Conservation (phyloP, 2,329 filamentous ascomycete species). For the Stagonosporopsis rhizophila region DNA sequence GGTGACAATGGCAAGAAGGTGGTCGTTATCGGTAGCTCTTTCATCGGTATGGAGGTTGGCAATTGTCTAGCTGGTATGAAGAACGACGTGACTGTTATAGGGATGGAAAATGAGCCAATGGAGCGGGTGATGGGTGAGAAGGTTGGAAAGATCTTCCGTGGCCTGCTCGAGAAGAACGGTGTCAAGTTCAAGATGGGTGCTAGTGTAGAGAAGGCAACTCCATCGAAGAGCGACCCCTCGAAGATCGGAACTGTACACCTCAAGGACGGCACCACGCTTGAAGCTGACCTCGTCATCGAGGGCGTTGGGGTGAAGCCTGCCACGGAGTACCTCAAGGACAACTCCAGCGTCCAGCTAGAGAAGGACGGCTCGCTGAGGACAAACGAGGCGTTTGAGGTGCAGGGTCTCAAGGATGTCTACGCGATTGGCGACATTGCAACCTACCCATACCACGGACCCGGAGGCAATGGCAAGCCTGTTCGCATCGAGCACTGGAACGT, state of each 20-base stretch:
- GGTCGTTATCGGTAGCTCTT: slow-evolving; percentile 88
- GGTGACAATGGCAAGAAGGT: slow-evolving; percentile 87
- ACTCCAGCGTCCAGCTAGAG: slow-evolving; percentile 72
- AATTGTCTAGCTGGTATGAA: slow-evolving; percentile 76
- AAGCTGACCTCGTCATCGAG: slow-evolving; percentile 88
- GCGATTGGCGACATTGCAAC: slow-evolving; percentile 95
- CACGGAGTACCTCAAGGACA: slow-evolving; percentile 80
- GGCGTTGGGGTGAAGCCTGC: slow-evolving; percentile 88
- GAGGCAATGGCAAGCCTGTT: slow-evolving; percentile 73
- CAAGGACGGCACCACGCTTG: slow-evolving; percentile 83
- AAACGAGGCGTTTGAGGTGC: slow-evolving; percentile 79
- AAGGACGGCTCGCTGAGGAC: slow-evolving; percentile 86
- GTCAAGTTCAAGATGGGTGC: slow-evolving; percentile 88
- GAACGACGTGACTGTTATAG: slow-evolving; percentile 85
- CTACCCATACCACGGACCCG: slow-evolving; percentile 92
- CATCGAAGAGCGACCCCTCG: slow-evolving; percentile 70
- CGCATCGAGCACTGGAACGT: slow-evolving; percentile 99
- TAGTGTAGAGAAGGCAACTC: slow-evolving; percentile 80
- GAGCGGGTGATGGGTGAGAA: slow-evolving; percentile 84
- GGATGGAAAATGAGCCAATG: slow-evolving; percentile 83
- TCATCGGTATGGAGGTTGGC: slow-evolving; percentile 98
- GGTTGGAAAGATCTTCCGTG: slow-evolving; percentile 82
- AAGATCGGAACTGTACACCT: slow-evolving; percentile 82
- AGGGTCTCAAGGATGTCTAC: slow-evolving; percentile 81
- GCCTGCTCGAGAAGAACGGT: slow-evolving; percentile 80